phyloP scores from a whole-genome alignment of 176 grass and related monocot genomes.

The Phragmites australis region DNA sequence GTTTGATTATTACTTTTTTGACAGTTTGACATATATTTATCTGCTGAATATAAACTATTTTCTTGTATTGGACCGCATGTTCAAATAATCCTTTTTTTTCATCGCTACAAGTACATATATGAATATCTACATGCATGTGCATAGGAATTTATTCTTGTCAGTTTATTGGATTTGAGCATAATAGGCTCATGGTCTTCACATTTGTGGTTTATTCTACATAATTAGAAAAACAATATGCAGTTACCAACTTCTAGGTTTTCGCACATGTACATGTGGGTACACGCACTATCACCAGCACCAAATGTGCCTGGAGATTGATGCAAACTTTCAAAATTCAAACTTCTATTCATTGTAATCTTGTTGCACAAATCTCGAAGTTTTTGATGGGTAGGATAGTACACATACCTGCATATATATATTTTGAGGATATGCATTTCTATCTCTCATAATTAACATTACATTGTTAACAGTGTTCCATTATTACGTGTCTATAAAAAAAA shows the following conservation, averaged over 20 bases:
- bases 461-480: not conserved
- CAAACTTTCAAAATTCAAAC: not conserved
- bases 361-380: not conserved
- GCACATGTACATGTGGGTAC: not conserved
- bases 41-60: not conserved
- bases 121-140: constrained; percentile 4
- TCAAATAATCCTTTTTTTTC: not conserved
- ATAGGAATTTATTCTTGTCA: constrained; percentile 9
- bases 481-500: constrained; percentile 10
- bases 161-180: not conserved
- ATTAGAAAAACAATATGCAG: not conserved
- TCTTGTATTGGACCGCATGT: not conserved
- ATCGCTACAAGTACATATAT: not conserved
- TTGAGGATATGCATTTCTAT: not conserved
- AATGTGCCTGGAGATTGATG: not conserved
- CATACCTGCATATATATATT: not conserved
- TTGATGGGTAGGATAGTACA: not conserved
- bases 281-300: not conserved
- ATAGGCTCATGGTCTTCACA: not conserved
- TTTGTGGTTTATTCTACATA: not conserved
- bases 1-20: not conserved
- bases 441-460: not conserved
- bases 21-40: not conserved
- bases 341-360: not conserved
- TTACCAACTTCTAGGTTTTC: not conserved